Evolutionary conservation across 805 yeast species (phyloP).

Genomic region (Myxozyma udenii): DNA sequence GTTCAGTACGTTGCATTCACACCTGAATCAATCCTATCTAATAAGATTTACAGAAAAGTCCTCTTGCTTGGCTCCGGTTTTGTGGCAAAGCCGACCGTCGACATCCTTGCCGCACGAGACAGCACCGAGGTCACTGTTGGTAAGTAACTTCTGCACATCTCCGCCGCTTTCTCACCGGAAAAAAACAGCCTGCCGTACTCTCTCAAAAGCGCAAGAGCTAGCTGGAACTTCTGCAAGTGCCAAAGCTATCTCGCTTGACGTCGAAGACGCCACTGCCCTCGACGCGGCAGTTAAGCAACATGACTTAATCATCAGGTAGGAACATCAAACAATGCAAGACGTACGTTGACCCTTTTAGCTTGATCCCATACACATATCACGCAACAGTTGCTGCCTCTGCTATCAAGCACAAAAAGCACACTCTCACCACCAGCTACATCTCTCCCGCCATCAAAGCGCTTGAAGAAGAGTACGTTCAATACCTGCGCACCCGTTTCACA

Average conservation of each 20-base stretch:
- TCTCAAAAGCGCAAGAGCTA: slow-evolving; percentile 76
- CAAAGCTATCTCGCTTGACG: slow-evolving; percentile 82
- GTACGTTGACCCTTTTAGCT: slow-evolving; percentile 5
- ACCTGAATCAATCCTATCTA: too few species aligned
- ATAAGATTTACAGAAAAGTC: slow-evolving; percentile 19
- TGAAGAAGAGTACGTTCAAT: slow-evolving; percentile 11
- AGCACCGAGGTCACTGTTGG: slow-evolving; percentile 82
- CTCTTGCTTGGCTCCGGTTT: slow-evolving; percentile 60
- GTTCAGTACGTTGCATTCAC: too few species aligned
- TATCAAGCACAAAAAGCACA: slow-evolving; percentile 73
- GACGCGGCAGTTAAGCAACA: slow-evolving; percentile 71
- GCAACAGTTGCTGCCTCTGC: slow-evolving; percentile 91
- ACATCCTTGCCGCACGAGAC: slow-evolving; percentile 70
- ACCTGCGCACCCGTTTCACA: neutral
- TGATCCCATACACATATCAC: slow-evolving; percentile 94
- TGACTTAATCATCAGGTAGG: slow-evolving; percentile 80
- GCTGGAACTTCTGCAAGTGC: slow-evolving; percentile 67
- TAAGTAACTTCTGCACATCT: slow-evolving; percentile 11
- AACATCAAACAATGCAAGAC: neutral
- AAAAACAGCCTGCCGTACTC: slow-evolving; percentile 77
- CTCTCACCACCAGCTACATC: slow-evolving; percentile 92
- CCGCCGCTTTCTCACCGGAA: neutral
- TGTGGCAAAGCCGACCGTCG: slow-evolving; percentile 97
- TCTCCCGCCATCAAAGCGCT: slow-evolving; percentile 41
- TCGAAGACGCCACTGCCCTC: slow-evolving; percentile 69